Base-by-base conservation (phyloP, 1,139 yeast genomes). In the Candida sp. region DNA sequence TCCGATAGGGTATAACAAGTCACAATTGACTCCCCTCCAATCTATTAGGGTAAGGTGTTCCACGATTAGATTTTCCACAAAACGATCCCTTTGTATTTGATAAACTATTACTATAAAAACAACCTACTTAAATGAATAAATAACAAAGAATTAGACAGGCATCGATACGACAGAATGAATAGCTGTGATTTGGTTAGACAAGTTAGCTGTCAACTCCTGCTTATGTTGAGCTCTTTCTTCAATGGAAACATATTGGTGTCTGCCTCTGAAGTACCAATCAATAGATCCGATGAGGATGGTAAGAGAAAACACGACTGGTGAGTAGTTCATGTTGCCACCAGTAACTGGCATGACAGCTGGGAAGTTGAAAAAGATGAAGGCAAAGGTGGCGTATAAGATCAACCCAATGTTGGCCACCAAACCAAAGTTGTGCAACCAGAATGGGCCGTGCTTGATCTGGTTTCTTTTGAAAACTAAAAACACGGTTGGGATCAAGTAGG, bases 341-440 rank as follows among this genome's bases (percentile, higher is more conserved):
- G 71, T 60, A 3, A 70, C 83, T 0, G 83, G 83, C 71, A 75
- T 69, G n/a, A 66, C 70, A 7, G 72, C 59, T 1, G 83, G 83
- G 58, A 78, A 70, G 42, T 78, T 73, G 57, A 69, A 75, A 60
- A 78, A 76, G 2, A 76, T 63, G 7, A 75, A 56, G 33, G 78
- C 69, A 56, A 78, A 78, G 0, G 70, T 31, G 1, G 81, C 66
- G 82, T 83, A 78, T 28, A 39, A 9, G 3, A 47, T 26, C 52
- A 55, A 46, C 50, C 46, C 42, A 54, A 52, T 5, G 31, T 43
- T 43, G 7, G 41, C 30, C 5, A 43, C 12, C 26, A 34, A 34
- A 3, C 75, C 75, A 46, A 63, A 30, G 47, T 61, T 66, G 3
- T 72, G 70, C 47, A 82, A 60, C 88, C 89, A 84, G 63, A 85